These are phyloP conservation scores for Globisporangium okanoganense DNA, from an alignment of 352 stramenopile genomes.

Conservation along the genomic window DNA sequence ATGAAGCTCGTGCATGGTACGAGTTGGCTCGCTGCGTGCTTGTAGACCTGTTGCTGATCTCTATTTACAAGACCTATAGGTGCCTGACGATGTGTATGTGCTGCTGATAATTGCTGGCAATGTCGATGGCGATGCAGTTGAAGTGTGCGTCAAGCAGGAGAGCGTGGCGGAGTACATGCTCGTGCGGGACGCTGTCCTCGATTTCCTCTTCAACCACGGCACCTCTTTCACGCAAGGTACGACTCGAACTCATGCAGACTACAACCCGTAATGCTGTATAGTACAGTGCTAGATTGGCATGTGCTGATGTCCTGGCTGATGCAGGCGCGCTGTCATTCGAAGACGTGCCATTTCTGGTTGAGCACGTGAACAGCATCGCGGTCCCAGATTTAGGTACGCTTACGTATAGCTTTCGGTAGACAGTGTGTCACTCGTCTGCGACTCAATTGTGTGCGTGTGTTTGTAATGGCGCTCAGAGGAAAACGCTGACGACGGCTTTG, in stretches of 20 bases:
- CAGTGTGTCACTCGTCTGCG: background rate
- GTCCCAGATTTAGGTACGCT: slow-evolving; percentile 39
- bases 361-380: slow-evolving; percentile 34
- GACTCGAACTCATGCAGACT: background rate
- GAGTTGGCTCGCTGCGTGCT: background rate
- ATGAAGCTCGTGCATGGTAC: background rate
- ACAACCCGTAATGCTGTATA: background rate
- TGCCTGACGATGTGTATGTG: background rate
- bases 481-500: slow-evolving; percentile 11
- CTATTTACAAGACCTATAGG: background rate
- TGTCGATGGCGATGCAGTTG: slow-evolving; percentile 56
- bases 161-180: slow-evolving; percentile 40
- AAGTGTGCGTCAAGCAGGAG: slow-evolving; percentile 46
- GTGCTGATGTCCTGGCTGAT: too few relatives aligned
- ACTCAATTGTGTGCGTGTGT: background rate
- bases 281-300: too few relatives aligned
- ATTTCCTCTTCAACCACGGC: slow-evolving; percentile 15
- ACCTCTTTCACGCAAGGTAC: background rate
- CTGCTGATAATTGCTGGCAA: background rate
- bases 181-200: slow-evolving; percentile 29
- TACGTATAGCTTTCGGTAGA: background rate
- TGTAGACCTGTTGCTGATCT: background rate
- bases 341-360: slow-evolving; percentile 18
- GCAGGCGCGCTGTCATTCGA: slow-evolving; percentile 32
- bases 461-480: slow-evolving; percentile 13